These are phyloP conservation scores for Suhomyces taliae DNA, from an alignment of 1,139 yeast species.

Conservation along the genomic window DNA sequence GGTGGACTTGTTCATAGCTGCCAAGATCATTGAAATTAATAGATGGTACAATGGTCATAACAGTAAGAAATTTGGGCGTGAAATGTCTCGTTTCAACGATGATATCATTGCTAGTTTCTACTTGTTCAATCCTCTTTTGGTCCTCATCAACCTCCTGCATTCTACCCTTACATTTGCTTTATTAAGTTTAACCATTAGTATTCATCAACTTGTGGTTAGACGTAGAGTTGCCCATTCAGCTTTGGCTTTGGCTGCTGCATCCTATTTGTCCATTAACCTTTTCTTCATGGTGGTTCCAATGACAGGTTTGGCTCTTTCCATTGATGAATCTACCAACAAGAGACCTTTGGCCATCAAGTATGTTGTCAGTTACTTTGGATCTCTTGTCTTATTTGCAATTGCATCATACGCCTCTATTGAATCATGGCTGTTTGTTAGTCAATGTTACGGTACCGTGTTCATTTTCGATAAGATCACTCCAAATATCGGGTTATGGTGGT, in stretches of 20 bases:
- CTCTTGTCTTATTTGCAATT: slow-evolving; percentile 35
- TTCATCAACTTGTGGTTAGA: slow-evolving; percentile 46
- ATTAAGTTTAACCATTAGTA: slow-evolving; percentile 51
- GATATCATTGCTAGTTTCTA: slow-evolving; percentile 60
- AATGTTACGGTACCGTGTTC: slow-evolving; percentile 63
- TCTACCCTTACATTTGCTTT: slow-evolving; percentile 67
- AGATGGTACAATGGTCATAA: slow-evolving; percentile 39
- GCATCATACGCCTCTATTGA: slow-evolving; percentile 34
- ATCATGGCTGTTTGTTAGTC: slow-evolving; percentile 49
- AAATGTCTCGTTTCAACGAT: slow-evolving; percentile 29
- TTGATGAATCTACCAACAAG: neutral
- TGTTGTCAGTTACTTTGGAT: slow-evolving; percentile 23
- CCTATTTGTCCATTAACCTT: slow-evolving; percentile 66
- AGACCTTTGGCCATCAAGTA: slow-evolving; percentile 18
- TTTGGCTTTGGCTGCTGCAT: slow-evolving; percentile 58
- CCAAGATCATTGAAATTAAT: slow-evolving; percentile 41
- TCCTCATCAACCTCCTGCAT: slow-evolving; percentile 67
- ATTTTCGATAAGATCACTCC: slow-evolving; percentile 72
- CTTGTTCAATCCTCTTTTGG: slow-evolving; percentile 75
- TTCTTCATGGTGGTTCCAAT: slow-evolving; percentile 57
- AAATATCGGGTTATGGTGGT: slow-evolving; percentile 97
- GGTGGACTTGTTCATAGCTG: slow-evolving; percentile 43
- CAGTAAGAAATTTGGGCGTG: slow-evolving; percentile 18
- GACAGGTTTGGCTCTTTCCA: slow-evolving; percentile 35
- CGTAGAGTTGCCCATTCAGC: slow-evolving; percentile 47